Base-by-base conservation (phyloP, 2,329 filamentous ascomycete genomes). In the Cytospora piceae region DNA sequence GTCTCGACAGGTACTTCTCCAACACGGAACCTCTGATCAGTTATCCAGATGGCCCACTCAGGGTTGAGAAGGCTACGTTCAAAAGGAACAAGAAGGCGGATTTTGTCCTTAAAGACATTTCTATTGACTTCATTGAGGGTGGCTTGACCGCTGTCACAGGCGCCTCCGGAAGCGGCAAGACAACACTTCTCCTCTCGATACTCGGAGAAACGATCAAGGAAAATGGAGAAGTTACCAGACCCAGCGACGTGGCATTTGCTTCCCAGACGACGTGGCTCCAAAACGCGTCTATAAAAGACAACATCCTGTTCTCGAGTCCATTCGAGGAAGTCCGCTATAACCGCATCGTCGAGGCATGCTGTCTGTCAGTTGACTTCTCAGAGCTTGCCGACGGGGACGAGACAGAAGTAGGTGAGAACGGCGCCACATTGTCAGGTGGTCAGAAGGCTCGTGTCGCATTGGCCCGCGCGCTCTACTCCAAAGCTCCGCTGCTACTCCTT, bases 261-360 rank as follows among this genome's bases (percentile, higher is more conserved):
- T 85, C 85, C 1, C 85, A 87, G 66, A 82, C 82, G 2, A 76
- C 85, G 0, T 87, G 85, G 85, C 75, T 87, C 5, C 84, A 86
- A 70, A 86, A 85, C 63, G 83, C 83, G 37, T 84, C 82, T 0
- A 80, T 87, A 52, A 79, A 79, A 53, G 79, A 83, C 53, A 87
- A 87, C 60, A 82, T 87, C 53, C 71, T 86, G 2, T 87, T 87
- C 68, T 81, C 83, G 20, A 81, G 79, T 42, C 70, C 76, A 9
- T 82, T 84, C 70, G 84, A 87, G 65, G 74, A 80, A 66, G 69
- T 71, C n/a, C 80, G 84, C 24, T 89, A 89, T 70, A 77, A 83
- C 51, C 77, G 77, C 32, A 81, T 88, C 0, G 75, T 89, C 24
- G 78, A 85, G 57, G 85, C 86, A 14, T 87, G 84, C 69, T 84